These are phyloP conservation scores for Fusarium sp. DNA, from an alignment of 2,329 filamentous ascomycete genomes.

Conservation along the genomic window DNA sequence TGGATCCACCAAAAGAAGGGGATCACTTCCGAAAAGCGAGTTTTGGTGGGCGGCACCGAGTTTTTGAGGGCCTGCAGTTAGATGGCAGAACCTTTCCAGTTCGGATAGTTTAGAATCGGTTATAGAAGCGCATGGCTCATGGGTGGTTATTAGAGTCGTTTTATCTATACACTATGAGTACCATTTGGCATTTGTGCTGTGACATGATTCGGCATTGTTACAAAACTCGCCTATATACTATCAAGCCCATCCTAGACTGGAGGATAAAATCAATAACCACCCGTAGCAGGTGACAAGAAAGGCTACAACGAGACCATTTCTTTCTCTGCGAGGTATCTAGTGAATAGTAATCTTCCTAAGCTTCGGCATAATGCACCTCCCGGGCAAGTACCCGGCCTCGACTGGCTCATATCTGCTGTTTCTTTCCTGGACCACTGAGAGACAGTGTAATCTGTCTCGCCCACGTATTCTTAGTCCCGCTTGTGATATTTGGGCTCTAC, in stretches of 20 bases:
- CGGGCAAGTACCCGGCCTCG: background rate
- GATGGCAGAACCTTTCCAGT: background rate
- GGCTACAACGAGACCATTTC: background rate
- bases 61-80: background rate
- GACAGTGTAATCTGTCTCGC: background rate
- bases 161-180: too few relatives aligned
- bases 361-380: background rate
- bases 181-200: too few relatives aligned
- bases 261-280: too few relatives aligned
- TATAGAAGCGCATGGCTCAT: too few relatives aligned
- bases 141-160: too few relatives aligned
- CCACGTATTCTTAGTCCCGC: background rate
- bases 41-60: background rate
- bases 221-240: too few relatives aligned
- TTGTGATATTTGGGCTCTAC: background rate
- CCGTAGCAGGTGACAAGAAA: background rate
- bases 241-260: too few relatives aligned
- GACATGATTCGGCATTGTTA: too few relatives aligned
- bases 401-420: background rate
- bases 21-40: background rate
- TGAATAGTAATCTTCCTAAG: background rate
- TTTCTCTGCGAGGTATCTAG: background rate
- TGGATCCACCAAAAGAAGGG: background rate
- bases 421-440: background rate
- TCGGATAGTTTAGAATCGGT: background rate